phyloP scores from a whole-genome alignment of 352 stramenopile genomes.

The Heterotrichella gracilis region DNA sequence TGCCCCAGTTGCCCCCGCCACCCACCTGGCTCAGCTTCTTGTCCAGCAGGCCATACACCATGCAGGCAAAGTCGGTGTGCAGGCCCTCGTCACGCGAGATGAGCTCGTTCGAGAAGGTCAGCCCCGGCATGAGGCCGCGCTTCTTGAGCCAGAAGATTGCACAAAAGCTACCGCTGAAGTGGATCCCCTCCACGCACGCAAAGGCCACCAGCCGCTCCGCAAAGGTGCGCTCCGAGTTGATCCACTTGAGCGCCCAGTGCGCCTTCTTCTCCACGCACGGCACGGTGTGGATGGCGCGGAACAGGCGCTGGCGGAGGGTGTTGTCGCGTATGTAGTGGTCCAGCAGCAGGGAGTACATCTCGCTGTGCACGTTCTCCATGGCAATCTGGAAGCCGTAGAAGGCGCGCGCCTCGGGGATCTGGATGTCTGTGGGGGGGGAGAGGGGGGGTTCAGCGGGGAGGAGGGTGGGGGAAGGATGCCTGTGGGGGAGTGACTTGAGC shows the following conservation, averaged over 20 bases:
- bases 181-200: constrained; percentile 86
- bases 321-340: constrained; percentile 89
- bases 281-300: constrained; percentile 88
- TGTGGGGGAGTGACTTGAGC: no score
- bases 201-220: constrained; percentile 81
- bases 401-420: constrained; percentile 71
- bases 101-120: constrained; percentile 93
- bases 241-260: constrained; percentile 77
- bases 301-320: constrained; percentile 53
- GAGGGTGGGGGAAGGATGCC: no score
- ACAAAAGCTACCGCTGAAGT: constrained; percentile 92
- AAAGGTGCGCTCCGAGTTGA: constrained; percentile 56
- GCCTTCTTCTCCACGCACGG: constrained; percentile 85
- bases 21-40: constrained; percentile 53
- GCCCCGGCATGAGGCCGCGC: constrained; percentile 74
- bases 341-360: constrained; percentile 96
- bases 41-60: constrained; percentile 82
- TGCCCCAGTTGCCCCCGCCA: no score
- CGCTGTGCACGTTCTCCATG: constrained; percentile 96
- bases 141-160: constrained; percentile 99
- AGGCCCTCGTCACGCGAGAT: constrained; percentile 90
- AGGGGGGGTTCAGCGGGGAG: no score
- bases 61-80: constrained; percentile 90
- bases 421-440: no score
- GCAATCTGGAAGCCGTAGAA: constrained; percentile 99